phyloP scores from a whole-genome alignment of 2,329 filamentous ascomycete species.

The Colletotrichum echinochloae region DNA sequence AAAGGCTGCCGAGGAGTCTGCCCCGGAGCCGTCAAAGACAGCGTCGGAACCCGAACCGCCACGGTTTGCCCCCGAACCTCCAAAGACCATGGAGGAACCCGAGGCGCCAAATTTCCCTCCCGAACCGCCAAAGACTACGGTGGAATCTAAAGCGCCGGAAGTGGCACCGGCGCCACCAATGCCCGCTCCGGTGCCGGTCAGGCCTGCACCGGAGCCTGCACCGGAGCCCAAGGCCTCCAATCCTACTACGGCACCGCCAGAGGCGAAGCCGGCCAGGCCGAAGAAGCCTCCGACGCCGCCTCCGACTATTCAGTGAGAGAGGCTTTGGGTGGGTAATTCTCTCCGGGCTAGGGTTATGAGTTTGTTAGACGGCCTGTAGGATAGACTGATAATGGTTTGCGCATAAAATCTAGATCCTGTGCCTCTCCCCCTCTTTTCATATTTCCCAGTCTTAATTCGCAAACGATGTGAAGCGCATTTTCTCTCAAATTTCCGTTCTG shows the following conservation, averaged over 20 bases:
- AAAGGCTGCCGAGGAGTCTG: background rate
- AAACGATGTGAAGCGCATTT: background rate
- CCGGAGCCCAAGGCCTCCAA: background rate
- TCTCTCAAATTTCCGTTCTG: background rate
- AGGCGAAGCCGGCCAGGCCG: constrained; percentile 4
- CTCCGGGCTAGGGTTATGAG: background rate
- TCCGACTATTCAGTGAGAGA: constrained; percentile 27
- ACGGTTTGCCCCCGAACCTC: background rate
- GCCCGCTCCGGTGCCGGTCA: background rate
- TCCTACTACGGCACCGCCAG: background rate
- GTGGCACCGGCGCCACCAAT: background rate
- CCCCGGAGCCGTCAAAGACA: background rate
- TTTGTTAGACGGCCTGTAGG: background rate
- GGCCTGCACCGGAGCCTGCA: background rate
- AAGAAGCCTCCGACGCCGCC: constrained; percentile 30
- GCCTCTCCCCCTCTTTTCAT: background rate
- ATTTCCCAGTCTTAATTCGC: background rate
- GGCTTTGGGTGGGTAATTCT: background rate
- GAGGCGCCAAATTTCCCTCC: background rate
- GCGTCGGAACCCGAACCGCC: background rate
- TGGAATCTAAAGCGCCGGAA: background rate
- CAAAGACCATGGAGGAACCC: background rate
- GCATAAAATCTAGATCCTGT: background rate
- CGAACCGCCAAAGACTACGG: background rate
- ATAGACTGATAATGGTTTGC: background rate